Evolutionary conservation across 768 basidiomycete species (phyloP), one percentile per base, ranked within the genome.

Genomic region (Cyclocybe aegerita): DNA sequence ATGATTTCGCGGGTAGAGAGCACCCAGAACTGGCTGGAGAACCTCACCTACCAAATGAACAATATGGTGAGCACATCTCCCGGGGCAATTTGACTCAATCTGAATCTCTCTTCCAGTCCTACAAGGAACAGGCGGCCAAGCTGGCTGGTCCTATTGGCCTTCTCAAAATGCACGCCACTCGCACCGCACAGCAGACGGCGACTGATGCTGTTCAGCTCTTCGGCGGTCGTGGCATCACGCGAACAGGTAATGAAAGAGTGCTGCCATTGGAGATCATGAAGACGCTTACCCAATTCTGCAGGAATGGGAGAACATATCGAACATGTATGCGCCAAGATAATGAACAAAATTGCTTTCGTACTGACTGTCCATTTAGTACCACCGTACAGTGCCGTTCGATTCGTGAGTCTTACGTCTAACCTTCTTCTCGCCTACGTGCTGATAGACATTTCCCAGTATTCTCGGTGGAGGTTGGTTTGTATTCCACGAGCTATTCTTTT

Each of bases 181-280:
- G 76, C 29, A 71, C 74, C 23, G 83, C 83, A 0, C 82, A 85
- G 57, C 75, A 79, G 58, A 88, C 87, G 10, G 83, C 86, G 3
- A 72, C 81, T 32, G 76, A 77, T 52, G 90, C 92, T 12, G 88
- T 93, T 3, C 86, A 89, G 76, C 84, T 93, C 57, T 93, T 93
- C 62, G 91, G 91, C 54, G 93, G 93, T 15, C 82, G 93, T 58
- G 93, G 89, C 40, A 81, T 95, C 52, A 95, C 93, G 9, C 79
- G 81, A 67, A 86, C 86, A 7, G 90, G 89, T 50, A 79, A 44
- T 15, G 11, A 29, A 10, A 7, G 14, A 14, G 6, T 47, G n/a
- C n/a, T 39, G 15, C 48, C 47, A 23, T 4, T 23, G 4, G 23
- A 23, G 4, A 23, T 23, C 4, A 23, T 23, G 23, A 23, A 54